These are phyloP conservation scores for Sporothrix mexicana DNA, from an alignment of 2,329 filamentous ascomycete genomes.

Conservation along the genomic window DNA sequence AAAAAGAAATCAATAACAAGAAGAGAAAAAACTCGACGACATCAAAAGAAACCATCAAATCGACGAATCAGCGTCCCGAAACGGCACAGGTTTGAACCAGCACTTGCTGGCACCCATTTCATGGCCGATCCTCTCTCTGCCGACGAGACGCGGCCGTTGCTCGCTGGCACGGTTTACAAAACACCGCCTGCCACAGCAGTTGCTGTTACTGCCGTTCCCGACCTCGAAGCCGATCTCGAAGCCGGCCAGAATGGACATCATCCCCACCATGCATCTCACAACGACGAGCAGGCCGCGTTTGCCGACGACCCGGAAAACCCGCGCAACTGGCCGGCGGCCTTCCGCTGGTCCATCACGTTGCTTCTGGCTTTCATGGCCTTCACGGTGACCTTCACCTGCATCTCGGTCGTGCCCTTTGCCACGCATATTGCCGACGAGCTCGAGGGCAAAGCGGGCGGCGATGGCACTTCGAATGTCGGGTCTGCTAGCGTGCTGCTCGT, in stretches of 20 bases:
- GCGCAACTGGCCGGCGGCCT: constrained; percentile 57
- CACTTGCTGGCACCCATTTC: not conserved
- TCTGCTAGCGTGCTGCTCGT: constrained; percentile 66
- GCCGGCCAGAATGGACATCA: not conserved
- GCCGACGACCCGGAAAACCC: constrained; percentile 56
- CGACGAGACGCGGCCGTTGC: constrained; percentile 35
- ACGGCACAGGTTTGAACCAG: not conserved
- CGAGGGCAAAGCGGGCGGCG: constrained; percentile 43
- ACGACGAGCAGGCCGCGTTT: constrained; percentile 40
- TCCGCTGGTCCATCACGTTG: constrained; percentile 60
- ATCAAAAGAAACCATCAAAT: not conserved
- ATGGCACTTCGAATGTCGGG: constrained; percentile 32
- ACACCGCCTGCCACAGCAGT: constrained; percentile 6
- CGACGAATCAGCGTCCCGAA: too few relatives aligned
- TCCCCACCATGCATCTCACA: constrained; percentile 46
- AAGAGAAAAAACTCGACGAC: not conserved
- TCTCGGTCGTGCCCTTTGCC: constrained; percentile 61
- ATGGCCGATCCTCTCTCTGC: constrained; percentile 26
- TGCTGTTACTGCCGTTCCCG: not conserved
- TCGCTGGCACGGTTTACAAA: constrained; percentile 23
- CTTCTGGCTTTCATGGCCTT: constrained; percentile 62
- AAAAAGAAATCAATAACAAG: not conserved
- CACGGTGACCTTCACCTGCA: constrained; percentile 65
- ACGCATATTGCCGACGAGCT: constrained; percentile 58
- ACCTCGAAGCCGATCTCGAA: not conserved